Base-by-base conservation (phyloP, 345 rosid genomes). In the Chamaenerion angustifolium region DNA sequence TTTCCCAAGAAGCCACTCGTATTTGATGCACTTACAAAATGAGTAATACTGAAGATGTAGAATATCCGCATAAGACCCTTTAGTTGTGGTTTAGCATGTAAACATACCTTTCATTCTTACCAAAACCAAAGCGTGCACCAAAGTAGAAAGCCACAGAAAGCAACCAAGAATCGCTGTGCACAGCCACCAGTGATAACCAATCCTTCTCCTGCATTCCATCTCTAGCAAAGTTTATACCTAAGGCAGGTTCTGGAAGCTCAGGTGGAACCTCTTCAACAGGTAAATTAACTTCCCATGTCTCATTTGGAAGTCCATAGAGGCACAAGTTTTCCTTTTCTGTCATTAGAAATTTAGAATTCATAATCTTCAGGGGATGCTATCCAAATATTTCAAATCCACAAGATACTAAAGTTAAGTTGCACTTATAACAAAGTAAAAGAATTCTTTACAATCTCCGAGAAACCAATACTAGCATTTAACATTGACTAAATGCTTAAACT, bases 221-320 rank as follows among this genome's bases (percentile, higher is more conserved):
- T 68, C 98, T 77, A 1, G 98, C 98, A 62, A 90, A 90, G 59
- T 90, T 90, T 56, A 90, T 90, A 16, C 96, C 98, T 21, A 90
- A 56, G 3, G 96, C 96, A 15, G 98, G 98, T 55, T 90, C 96
- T 21, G 98, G 98, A 57, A 90, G 98, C 83, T 89, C 98, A 8
- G 98, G 96, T 59, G 96, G 98, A 61, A 90, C 98, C 68, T 90
- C 98, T 68, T 90, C 98, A 37, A 86, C 96, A 2, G 98, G 98
- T 56, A 90, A 77, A 56, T 83, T 90, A 63, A 90, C 96, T 61
- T 86, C 96, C 98, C 98, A 90, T 25, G 86, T 74, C 73, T 81
- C 95, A 63, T 81, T 90, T 15, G 98, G 98, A 59, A 83, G 85
- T 57, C 92, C 98, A 69, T 83, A 90, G 14, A 86, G 78, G 51